These are phyloP conservation scores for Trametes punicea DNA, from an alignment of 768 basidiomycete species.

Conservation along the genomic window DNA sequence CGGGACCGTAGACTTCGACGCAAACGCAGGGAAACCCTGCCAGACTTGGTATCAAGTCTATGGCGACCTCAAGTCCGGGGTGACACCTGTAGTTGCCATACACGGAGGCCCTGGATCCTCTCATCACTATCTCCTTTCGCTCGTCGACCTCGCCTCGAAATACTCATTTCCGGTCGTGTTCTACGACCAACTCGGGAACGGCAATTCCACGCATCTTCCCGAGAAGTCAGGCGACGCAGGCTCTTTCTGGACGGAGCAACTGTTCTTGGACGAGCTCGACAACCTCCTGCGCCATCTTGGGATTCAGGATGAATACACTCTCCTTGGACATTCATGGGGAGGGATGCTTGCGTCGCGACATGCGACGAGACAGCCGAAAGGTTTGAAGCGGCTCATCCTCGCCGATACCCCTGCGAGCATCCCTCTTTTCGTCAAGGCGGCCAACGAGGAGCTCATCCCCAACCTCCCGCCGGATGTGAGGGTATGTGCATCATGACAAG, in stretches of 20 bases:
- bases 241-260: constrained; percentile 42
- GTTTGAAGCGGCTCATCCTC: constrained; percentile 34
- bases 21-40: constrained; percentile 26
- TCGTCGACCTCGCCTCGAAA: constrained; percentile 31
- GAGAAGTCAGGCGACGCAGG: constrained; percentile 29
- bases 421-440: constrained; percentile 33
- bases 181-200: constrained; percentile 51
- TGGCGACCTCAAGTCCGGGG: constrained; percentile 36
- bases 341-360: constrained; percentile 47
- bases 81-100: constrained; percentile 38
- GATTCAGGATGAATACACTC: constrained; percentile 38
- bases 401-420: constrained; percentile 30
- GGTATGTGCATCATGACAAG: constrained; percentile 14
- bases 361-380: constrained; percentile 37
- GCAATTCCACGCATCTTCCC: constrained; percentile 41
- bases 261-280: constrained; percentile 53
- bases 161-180: constrained; percentile 41
- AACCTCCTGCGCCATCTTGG: constrained; percentile 44
- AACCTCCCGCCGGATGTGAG: constrained; percentile 33
- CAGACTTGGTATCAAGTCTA: constrained; percentile 44
- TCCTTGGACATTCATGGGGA: constrained; percentile 59
- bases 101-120: constrained; percentile 48
- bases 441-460: constrained; percentile 29
- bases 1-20: constrained; percentile 16
- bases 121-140: constrained; percentile 40